phyloP scores from a whole-genome alignment of 164 flowering plant species.

The Macadamia tetraphylla region DNA sequence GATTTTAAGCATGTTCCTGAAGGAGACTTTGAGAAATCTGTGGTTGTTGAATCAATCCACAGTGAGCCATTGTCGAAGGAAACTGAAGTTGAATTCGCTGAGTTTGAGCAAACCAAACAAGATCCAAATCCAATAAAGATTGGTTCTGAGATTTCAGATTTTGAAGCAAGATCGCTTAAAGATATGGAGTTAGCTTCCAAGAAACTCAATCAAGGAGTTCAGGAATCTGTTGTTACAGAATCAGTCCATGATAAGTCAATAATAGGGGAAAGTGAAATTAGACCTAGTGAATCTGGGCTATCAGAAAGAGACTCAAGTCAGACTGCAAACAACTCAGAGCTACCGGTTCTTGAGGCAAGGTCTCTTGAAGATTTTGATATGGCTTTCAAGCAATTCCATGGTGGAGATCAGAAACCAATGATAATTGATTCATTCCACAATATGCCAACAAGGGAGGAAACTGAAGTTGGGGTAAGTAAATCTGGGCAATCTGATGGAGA shows the following conservation, averaged over 20 bases:
- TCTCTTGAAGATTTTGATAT: too few relatives aligned
- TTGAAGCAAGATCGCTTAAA: slow-evolving; percentile 17
- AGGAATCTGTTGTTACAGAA: neutral
- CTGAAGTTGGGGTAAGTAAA: neutral
- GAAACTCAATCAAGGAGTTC: slow-evolving; percentile 1
- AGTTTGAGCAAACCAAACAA: neutral
- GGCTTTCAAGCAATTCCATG: neutral
- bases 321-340: slow-evolving; percentile 2
- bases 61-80: neutral
- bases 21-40: neutral
- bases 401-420: neutral
- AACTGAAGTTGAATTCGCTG: slow-evolving; percentile 1
- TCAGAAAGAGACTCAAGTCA: slow-evolving; percentile 4
- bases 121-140: neutral
- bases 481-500: neutral
- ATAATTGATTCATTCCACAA: neutral
- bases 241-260: neutral
- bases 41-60: slow-evolving; percentile 1
- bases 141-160: slow-evolving; percentile 9
- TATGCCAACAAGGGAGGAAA: neutral
- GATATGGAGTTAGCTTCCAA: neutral
- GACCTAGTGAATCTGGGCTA: neutral
- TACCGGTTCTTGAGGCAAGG: slow-evolving; percentile 8
- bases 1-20: neutral
- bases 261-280: neutral